Evolutionary conservation across 2,329 filamentous ascomycete species (phyloP), one percentile per base, ranked within the genome.

Genomic region (Microsporum canis): DNA sequence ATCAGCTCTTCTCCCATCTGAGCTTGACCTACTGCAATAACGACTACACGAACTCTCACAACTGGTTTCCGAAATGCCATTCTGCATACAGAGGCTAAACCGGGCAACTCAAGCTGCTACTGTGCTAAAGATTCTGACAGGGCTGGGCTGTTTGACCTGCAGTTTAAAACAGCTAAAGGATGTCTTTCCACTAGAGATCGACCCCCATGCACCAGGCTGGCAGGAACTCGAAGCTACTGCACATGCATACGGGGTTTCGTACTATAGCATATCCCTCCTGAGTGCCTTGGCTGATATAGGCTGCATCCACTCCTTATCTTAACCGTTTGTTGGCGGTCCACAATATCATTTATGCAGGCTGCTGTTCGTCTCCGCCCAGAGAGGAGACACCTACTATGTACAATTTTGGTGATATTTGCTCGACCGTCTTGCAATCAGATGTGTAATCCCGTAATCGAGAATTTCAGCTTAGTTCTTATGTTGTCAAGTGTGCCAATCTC

Each of bases 121-220:
- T 53, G 39, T 27, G 5, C n/a, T 7, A 41, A 41, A 41, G 14
- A 41, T n/a, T 12, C 7, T 5, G 5, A 5, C 7, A 33, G 14
- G 29, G 27, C 17, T 6, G 56, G 56, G 6, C 33, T 58, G 5
- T n/a, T 58, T 5, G 33, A 58, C 17, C 47, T 53, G 17, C 7
- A n/a, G 39, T 10, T 10, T 4, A 41, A 41, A n/a, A n/a, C 6
- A 12, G 17, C 17, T n/a, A 17, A n/a, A n/a, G 17, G 43, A 47
- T 17, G 63, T 57, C 55, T 67, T 53, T 38, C 57, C 71, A 5
- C 65, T 69, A 33, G 70, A 71, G 58, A 64, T 71, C 47, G 71
- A 71, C 61, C 56, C 66, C 17, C 65, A 69, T 1, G 62, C 65
- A 1, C 66, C 69, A 6, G 70, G 70, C 3, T 51, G 58, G 27